Conservation (phyloP, 108 stramenopile genomes). For the Nitzschia palea region DNA sequence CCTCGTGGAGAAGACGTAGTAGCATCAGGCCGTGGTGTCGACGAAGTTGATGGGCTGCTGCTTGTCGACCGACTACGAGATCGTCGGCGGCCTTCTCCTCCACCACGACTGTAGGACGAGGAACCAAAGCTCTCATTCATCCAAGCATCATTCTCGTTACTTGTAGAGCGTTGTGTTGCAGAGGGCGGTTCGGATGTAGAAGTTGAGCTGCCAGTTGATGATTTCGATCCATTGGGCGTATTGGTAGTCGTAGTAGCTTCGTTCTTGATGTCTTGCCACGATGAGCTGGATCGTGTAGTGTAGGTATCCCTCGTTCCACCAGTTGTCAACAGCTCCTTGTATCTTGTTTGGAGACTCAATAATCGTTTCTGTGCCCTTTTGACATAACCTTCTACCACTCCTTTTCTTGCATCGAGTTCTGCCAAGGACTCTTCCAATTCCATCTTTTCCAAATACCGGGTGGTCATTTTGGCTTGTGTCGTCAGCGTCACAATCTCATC, state of each 20-base stretch:
- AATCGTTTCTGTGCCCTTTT: conserved; percentile 67
- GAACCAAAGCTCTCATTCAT: conserved; percentile 56
- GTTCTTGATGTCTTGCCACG: conserved; percentile 10
- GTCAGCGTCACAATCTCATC: conserved; percentile 50
- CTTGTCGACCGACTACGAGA: background rate
- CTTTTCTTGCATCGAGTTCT: conserved; percentile 71
- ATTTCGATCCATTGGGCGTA: conserved; percentile 10
- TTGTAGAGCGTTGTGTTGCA: background rate
- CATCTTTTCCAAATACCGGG: conserved; percentile 60
- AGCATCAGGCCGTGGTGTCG: background rate
- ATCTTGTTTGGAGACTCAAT: conserved; percentile 68
- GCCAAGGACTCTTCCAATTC: conserved; percentile 63
- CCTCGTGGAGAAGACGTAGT: background rate
- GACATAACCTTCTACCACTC: conserved; percentile 67
- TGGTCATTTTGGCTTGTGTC: conserved; percentile 48
- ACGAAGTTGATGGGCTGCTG: background rate
- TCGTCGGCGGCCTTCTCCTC: conserved; percentile 31
- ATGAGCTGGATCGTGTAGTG: conserved; percentile 1
- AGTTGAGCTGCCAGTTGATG: conserved; percentile 4
- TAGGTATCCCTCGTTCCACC: conserved; percentile 40
- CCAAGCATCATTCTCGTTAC: conserved; percentile 36
- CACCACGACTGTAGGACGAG: conserved; percentile 24
- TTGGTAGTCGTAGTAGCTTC: background rate
- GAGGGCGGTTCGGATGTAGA: background rate
- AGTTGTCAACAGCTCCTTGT: conserved; percentile 67